Percentiles rank a stretch among this genome's conserved stretches.
Evolutionary conservation across 2,329 filamentous ascomycete genomes (phyloP).

Genomic region (Hypoxylon sp.): DNA sequence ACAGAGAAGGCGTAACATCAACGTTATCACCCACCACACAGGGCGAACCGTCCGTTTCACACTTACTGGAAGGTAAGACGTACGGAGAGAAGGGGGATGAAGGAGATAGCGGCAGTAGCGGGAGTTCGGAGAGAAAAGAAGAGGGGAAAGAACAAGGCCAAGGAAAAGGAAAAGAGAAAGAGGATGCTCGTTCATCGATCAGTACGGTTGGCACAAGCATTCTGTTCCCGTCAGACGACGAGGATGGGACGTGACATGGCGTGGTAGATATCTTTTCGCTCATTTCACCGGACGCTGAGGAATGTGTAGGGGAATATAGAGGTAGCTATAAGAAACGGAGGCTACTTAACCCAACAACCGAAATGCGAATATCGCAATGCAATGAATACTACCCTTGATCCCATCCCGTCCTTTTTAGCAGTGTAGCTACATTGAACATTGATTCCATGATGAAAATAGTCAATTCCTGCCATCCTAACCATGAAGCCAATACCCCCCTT

Average conservation of each 20-base stretch:
- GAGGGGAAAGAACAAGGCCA: not conserved
- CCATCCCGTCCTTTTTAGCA: not conserved
- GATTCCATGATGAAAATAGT: not conserved
- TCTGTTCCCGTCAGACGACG: conserved; percentile 41
- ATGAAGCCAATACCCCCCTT: not conserved
- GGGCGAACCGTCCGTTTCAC: conserved; percentile 37
- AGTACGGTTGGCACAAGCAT: conserved; percentile 47
- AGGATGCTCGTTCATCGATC: conserved; percentile 31
- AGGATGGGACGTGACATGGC: conserved; percentile 9
- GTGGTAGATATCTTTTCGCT: not conserved
- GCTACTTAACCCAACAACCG: not conserved
- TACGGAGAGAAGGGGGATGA: conserved; percentile 14
- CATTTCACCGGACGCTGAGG: not conserved
- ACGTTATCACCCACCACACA: conserved; percentile 39
- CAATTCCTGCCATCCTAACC: conserved; percentile 1
- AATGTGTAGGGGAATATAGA: conserved; percentile 1
- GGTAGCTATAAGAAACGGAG: not conserved
- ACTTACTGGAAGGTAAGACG: conserved; percentile 31
- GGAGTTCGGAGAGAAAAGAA: not conserved
- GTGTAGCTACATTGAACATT: conserved; percentile 11
- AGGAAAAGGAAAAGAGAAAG: not conserved
- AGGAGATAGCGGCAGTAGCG: not conserved
- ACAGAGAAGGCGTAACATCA: conserved; percentile 2
- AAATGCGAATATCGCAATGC: not conserved
- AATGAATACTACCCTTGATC: conserved; percentile 20